Evolutionary conservation across 495 filamentous ascomycete genomes (phyloP), one percentile per base, ranked within the genome.

Genomic region (Cenococcum geophilum): DNA sequence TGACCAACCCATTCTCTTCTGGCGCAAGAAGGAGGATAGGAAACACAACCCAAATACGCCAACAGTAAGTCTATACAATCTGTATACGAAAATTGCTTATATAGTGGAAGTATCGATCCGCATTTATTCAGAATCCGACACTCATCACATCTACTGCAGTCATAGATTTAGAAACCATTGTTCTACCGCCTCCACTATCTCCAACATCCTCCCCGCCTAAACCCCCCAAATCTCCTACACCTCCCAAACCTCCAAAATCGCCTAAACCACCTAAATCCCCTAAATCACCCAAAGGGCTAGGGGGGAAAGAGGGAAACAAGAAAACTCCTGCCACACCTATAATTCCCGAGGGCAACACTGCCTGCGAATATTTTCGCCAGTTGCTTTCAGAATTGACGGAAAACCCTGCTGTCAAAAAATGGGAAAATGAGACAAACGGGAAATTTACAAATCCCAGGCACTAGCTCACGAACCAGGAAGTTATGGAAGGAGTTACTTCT

Each of bases 1-100:
- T 40, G 56, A 48, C 20, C 56, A 59, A 9, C 20, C 55, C 16
- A 35, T 59, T 8, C 55, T 64, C 47, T 64, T 55, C n/a, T 59
- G 61, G 61, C 20, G 55, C 21, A 57, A 32, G 18, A 6, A n/a
- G 40, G 20, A 10, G 1, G 20, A 35, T 45, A 23, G 20, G 14
- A 52, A 14, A 32, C 21, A 23, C 49, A 14, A 18, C 21, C 20
- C 25, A 32, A 32, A 32, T 32, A 32, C 25, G n/a, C 20, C 21
- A 52, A 52, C 11, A 4, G 12, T 23, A 23, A 32, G 49, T 21
- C 4, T 32, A 10, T 45, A 45, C 27, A 32, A 32, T 32, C 27
- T 32, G 6, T 32, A 6, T 2, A 32, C 27, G 27, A 32, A 32
- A 32, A 32, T 3, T 32, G 27, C 27, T 32, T 2, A 32, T 32